Base-by-base conservation (phyloP, 305 asterid species). In the Fraxinus ornus region DNA sequence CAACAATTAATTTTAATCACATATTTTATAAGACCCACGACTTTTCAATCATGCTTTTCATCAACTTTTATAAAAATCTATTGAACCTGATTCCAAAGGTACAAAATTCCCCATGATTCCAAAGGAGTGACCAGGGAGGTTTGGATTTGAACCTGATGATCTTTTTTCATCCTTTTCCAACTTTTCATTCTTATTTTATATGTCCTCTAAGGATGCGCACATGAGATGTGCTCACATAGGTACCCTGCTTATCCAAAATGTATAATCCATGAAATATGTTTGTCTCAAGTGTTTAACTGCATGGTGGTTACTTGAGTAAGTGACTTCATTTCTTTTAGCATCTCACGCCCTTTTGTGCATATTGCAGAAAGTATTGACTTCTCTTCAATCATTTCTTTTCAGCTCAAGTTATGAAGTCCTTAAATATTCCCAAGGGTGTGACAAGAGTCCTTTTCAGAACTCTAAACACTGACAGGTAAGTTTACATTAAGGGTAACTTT, bases 401-500 rank as follows among this genome's bases (percentile, higher is more conserved):
- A 96, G 99, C 98, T 85, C 97, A 93, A 75, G 98, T 90, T 32
- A 92, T 96, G 99, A 89, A 92, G 92, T 92, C 98, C 82, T 88
- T 94, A 47, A 79, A 89, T 88, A 94, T 96, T 49, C 99, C 99
- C 8, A 91, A 84, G 89, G 99, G 99, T 79, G 98, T 96, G 73
- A 89, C 81, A 85, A 93, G 99, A 84, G 98, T 96, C 57, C 92
- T 96, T 72, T 96, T 96, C 89, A 90, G 98, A 87, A 96, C 99
- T 39, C 90, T 94, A 28, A 96, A 96, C 90, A 91, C 98, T 0
- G 99, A 96, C 93, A 96, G 98, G 99, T 94, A 88, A 84, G 24
- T 68, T 49, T 35, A 28, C 41, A 13, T 75, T 30, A 1, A 8
- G 44, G 77, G 13, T 33, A 12, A 17, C 17, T 24, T 78, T 79